A percentile compares a stretch with the other conserved stretches of the same genome.
These are phyloP conservation scores for Kodamaea arcana DNA, from an alignment of 1,139 yeast species.

Conservation along the genomic window DNA sequence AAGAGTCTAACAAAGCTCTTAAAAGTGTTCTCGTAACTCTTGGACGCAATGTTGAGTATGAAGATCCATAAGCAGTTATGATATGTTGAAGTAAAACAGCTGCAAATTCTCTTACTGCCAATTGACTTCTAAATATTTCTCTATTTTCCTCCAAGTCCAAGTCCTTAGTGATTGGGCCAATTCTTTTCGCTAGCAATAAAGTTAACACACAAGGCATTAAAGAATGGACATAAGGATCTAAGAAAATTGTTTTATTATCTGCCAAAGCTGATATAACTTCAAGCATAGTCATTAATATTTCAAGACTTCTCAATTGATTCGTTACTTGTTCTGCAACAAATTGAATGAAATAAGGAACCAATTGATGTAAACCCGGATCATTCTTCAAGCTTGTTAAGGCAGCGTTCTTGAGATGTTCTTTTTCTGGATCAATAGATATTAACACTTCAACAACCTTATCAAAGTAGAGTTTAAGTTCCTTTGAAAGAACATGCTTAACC, in stretches of 20 bases:
- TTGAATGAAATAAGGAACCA: slow-evolving; percentile 94
- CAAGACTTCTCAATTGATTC: slow-evolving; percentile 73
- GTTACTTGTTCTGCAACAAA: slow-evolving; percentile 95
- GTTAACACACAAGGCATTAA: slow-evolving; percentile 94
- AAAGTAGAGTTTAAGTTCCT: slow-evolving; percentile 88
- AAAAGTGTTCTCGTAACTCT: slow-evolving; percentile 89
- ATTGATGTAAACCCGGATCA: slow-evolving; percentile 95
- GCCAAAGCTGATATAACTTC: slow-evolving; percentile 84
- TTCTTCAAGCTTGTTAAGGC: slow-evolving; percentile 80
- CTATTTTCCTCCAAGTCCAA: slow-evolving; percentile 19
- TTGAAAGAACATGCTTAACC: slow-evolving; percentile 94
- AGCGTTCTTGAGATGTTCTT: slow-evolving; percentile 63
- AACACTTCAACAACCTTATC: slow-evolving; percentile 86
- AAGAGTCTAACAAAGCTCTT: slow-evolving; percentile 78
- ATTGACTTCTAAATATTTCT: slow-evolving; percentile 38
- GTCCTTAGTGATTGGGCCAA: slow-evolving; percentile 58
- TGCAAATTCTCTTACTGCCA: slow-evolving; percentile 81
- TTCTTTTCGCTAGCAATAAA: slow-evolving; percentile 77
- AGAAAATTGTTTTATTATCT: slow-evolving; percentile 78
- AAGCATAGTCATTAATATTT: slow-evolving; percentile 78
- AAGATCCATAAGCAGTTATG: slow-evolving; percentile 73
- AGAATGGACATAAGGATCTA: slow-evolving; percentile 96
- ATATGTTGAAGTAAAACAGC: slow-evolving; percentile 79
- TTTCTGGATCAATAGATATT: slow-evolving; percentile 52
- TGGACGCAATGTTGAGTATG: slow-evolving; percentile 88